These are phyloP conservation scores for Xylariaceae sp. DNA, from an alignment of 2,329 filamentous ascomycete genomes.

Conservation along the genomic window DNA sequence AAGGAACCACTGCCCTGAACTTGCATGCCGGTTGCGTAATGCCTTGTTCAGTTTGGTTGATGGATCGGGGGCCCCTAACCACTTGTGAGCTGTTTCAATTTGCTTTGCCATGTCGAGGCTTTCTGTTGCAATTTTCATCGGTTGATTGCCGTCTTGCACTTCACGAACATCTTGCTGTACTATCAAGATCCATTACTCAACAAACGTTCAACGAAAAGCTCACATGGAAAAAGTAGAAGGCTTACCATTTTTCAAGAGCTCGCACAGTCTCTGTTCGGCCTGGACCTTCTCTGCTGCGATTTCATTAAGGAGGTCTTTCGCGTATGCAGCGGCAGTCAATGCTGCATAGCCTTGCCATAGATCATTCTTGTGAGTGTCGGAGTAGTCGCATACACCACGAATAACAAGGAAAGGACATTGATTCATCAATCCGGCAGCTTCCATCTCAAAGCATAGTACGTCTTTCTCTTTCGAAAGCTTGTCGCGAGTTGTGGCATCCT, in stretches of 20 bases:
- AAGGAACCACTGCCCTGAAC: slow-evolving; percentile 36
- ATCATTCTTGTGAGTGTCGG: slow-evolving; percentile 3
- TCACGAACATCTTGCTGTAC: no score
- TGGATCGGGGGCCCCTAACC: slow-evolving; percentile 35
- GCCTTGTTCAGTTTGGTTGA: slow-evolving; percentile 33
- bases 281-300: neutral
- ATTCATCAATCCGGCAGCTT: slow-evolving; percentile 3
- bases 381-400: slow-evolving; percentile 6
- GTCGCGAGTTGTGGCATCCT: neutral
- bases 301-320: neutral
- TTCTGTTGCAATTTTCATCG: neutral
- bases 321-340: neutral
- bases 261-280: neutral
- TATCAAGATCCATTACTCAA: no score
- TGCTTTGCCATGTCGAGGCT: neutral
- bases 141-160: no score
- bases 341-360: slow-evolving; percentile 5
- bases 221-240: no score
- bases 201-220: no score
- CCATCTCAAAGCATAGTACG: slow-evolving; percentile 6
- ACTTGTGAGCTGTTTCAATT: slow-evolving; percentile 17
- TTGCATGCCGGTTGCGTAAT: slow-evolving; percentile 27
- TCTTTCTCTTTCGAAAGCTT: neutral
- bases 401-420: slow-evolving; percentile 1
- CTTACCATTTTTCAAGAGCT: no score